Evolutionary conservation across 1,284 basidiomycete species (phyloP).

Genomic region (Clitocybe nebularis): DNA sequence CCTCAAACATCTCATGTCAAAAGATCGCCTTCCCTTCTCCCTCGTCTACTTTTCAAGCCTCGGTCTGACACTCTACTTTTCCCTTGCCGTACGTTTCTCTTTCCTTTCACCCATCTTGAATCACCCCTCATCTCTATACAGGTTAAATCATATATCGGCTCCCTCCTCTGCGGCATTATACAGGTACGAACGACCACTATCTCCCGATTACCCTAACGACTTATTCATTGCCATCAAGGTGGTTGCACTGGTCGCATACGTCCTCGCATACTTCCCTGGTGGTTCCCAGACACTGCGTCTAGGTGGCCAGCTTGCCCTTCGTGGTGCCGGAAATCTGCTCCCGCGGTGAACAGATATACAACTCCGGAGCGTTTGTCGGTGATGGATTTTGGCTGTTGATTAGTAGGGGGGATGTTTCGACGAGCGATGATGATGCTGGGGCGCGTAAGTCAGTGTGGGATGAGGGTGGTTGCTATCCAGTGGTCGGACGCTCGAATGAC

Average conservation of each 20-base stretch:
- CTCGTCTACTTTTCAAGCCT: conserved; percentile 79
- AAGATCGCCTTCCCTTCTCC: conserved; percentile 87
- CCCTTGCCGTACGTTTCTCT: conserved; percentile 64
- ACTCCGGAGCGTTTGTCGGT: not conserved
- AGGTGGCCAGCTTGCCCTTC: conserved; percentile 77
- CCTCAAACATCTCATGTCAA: conserved; percentile 81
- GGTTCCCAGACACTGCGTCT: conserved; percentile 78
- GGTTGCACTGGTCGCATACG: conserved; percentile 78
- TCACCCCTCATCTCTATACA: conserved; percentile 26
- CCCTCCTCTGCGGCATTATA: conserved; percentile 74
- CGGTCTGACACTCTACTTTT: conserved; percentile 84
- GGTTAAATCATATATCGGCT: conserved; percentile 81
- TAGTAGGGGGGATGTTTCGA: no score
- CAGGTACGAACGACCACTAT: conserved; percentile 42
- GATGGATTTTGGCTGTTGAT: not conserved
- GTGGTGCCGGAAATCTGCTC: conserved; percentile 76
- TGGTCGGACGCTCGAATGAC: no score
- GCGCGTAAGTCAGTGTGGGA: no score
- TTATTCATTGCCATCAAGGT: conserved; percentile 73
- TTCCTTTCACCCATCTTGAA: conserved; percentile 3
- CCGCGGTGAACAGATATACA: conserved; percentile 47
- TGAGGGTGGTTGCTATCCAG: no score
- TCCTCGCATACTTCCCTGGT: conserved; percentile 90
- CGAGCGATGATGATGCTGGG: no score
- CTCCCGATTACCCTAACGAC: not conserved